Evolutionary conservation across 306 rosid genomes (phyloP).

Genomic region (Cicer bijugum): DNA sequence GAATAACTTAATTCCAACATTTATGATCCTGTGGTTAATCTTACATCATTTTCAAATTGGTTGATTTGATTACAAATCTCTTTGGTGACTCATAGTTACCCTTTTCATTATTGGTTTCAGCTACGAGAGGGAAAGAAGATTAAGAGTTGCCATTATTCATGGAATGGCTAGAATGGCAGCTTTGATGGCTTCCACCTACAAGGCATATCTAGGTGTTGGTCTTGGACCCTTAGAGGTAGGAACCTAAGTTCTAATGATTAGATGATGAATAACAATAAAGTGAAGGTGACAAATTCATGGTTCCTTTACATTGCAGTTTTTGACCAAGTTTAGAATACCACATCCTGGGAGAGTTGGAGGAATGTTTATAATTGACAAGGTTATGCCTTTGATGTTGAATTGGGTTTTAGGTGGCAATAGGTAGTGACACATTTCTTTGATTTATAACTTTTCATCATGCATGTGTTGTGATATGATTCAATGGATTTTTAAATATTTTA

Average conservation of each 20-base stretch:
- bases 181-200: constrained; percentile 90
- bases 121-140: constrained; percentile 74
- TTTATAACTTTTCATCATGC: constrained; percentile 14
- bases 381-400: constrained; percentile 89
- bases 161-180: constrained; percentile 99
- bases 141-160: constrained; percentile 81
- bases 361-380: constrained; percentile 69
- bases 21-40: too few species aligned
- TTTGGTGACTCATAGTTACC: constrained; percentile 19
- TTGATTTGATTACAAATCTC: constrained; percentile 28
- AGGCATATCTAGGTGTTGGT: constrained; percentile 89
- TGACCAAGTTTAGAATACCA: constrained; percentile 87
- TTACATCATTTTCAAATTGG: not conserved
- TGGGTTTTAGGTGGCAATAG: constrained; percentile 99
- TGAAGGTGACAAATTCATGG: constrained; percentile 37
- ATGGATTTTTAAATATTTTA: not conserved
- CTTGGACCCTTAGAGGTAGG: constrained; percentile 91
- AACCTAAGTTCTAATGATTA: not conserved
- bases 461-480: not conserved
- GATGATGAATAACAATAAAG: constrained; percentile 23
- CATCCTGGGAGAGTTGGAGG: constrained; percentile 98
- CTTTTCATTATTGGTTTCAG: constrained; percentile 48
- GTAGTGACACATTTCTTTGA: constrained; percentile 50
- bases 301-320: constrained; percentile 61
- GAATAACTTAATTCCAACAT: too few species aligned